These are phyloP conservation scores for Sporisorium scitamineum DNA, from an alignment of 1,284 basidiomycete species.

Conservation along the genomic window DNA sequence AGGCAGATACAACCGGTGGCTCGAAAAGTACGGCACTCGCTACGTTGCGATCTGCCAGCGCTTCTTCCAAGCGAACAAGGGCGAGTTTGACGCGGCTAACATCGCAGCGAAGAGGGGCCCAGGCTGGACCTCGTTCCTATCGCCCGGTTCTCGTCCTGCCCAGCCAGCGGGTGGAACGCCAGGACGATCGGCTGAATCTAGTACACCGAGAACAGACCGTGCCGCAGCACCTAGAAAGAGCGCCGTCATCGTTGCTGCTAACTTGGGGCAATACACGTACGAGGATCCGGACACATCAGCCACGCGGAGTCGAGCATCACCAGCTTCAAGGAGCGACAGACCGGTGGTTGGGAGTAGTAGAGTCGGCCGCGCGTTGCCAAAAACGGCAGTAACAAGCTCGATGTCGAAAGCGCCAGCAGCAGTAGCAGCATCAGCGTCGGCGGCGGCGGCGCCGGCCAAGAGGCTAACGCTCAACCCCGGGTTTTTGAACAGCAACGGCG, in stretches of 20 bases:
- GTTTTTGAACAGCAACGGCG: conserved; percentile 1
- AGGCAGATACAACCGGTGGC: conserved; percentile 3
- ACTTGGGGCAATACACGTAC: conserved; percentile 26
- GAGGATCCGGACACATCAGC: conserved; percentile 6
- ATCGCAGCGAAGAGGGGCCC: conserved; percentile 2
- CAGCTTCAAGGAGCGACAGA: background rate
- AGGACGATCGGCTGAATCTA: background rate
- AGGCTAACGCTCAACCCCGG: conserved; percentile 18
- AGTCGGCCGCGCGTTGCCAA: conserved; percentile 1
- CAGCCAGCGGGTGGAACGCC: background rate
- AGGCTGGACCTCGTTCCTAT: conserved; percentile 5
- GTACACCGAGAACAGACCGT: background rate
- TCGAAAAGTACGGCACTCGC: conserved; percentile 20
- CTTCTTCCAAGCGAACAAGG: background rate
- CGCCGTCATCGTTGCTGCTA: conserved; percentile 17
- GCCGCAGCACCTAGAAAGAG: conserved; percentile 20
- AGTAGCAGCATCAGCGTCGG: background rate
- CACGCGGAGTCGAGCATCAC: background rate
- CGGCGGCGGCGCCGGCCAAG: conserved; percentile 1
- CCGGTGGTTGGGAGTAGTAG: background rate
- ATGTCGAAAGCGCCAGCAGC: background rate
- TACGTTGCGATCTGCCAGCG: conserved; percentile 39
- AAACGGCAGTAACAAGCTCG: background rate
- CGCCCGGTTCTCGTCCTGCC: background rate
- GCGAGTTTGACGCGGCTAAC: background rate